A percentile compares a stretch with the other conserved stretches of the same genome.
Conservation (phyloP, 768 basidiomycete species). For the Lepiota brunneoincarnata region DNA sequence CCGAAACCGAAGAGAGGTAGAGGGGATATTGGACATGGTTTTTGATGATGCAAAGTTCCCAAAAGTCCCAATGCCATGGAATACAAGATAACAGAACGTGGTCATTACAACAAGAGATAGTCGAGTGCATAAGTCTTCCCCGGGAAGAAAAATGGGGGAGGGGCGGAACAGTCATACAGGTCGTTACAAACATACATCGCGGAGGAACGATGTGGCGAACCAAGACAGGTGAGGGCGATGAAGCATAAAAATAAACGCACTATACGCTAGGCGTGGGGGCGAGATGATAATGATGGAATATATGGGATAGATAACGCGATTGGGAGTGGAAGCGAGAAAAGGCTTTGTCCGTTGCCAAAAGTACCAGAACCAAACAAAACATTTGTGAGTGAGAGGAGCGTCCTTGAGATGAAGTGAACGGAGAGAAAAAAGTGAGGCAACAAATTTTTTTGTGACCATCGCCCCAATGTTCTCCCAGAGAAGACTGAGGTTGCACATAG, state of each 20-base stretch:
- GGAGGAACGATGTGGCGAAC: too few relatives aligned
- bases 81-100: not conserved
- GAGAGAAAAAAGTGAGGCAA: not conserved
- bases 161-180: not conserved
- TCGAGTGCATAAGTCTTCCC: too few relatives aligned
- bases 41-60: not conserved
- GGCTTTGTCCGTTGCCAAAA: not conserved
- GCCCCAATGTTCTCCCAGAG: not conserved
- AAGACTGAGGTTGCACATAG: not conserved
- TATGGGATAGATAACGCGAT: not conserved
- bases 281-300: not conserved
- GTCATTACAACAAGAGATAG: too few relatives aligned
- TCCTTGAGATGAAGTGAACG: not conserved
- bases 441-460: not conserved
- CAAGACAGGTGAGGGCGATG: not conserved
- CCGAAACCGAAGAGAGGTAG: not conserved
- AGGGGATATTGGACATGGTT: not conserved
- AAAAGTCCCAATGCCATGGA: conserved; percentile 3
- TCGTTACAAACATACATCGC: not conserved
- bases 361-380: not conserved
- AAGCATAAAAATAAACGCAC: not conserved
- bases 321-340: not conserved
- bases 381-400: not conserved
- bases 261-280: not conserved
- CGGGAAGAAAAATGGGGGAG: too few relatives aligned